Percentiles rank a stretch among this genome's conserved stretches.
Conservation (phyloP, 78 protist genomes). For the Dictyostelium discoideum region DNA sequence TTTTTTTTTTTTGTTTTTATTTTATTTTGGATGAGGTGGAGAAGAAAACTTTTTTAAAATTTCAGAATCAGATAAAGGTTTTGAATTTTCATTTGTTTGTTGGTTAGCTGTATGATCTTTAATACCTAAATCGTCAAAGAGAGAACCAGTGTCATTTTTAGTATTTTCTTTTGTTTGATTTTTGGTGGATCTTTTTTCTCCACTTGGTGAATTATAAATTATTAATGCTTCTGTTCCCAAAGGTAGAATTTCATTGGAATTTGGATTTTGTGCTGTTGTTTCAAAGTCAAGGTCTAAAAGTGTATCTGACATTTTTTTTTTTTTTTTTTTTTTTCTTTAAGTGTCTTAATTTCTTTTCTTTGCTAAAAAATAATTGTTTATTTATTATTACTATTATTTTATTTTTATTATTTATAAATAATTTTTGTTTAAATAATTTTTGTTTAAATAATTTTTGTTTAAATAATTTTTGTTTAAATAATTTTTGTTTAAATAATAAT, state of each 20-base stretch:
- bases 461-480: too few species aligned
- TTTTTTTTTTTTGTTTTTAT: neutral
- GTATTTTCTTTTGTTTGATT: neutral
- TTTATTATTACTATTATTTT: neutral
- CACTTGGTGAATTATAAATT: constrained; percentile 20
- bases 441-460: too few species aligned
- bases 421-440: too few species aligned
- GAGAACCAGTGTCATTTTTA: neutral
- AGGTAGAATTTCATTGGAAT: constrained; percentile 24
- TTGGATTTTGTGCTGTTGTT: constrained; percentile 10
- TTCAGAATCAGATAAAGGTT: neutral
- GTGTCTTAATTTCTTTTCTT: too few species aligned
- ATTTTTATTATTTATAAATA: neutral
- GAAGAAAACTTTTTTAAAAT: constrained; percentile 14
- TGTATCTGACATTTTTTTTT: constrained; percentile 31
- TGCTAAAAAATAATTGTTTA: too few species aligned
- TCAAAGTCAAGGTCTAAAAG: constrained; percentile 63
- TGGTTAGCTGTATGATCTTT: neutral
- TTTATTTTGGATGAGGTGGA: neutral
- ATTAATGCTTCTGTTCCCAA: constrained; percentile 30
- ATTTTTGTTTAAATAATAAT: too few species aligned
- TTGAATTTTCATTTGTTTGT: neutral
- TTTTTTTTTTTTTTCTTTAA: neutral
- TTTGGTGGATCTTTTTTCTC: neutral
- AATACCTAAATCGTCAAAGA: constrained; percentile 60